Evolutionary conservation across 495 filamentous ascomycete genomes (phyloP).

Genomic region (Aspergillus baeticus): DNA sequence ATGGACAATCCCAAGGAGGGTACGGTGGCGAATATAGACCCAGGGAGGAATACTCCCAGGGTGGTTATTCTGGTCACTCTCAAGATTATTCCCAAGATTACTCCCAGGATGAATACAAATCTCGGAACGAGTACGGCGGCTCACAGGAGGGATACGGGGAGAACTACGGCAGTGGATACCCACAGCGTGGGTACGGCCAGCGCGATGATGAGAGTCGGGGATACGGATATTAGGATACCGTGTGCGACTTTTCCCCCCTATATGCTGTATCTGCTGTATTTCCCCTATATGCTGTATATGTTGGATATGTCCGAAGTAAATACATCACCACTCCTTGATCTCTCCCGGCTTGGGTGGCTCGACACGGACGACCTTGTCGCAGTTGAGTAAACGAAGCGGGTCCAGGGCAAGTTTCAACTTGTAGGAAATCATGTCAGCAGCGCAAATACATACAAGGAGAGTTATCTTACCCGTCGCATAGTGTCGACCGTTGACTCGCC

Average conservation of each 20-base stretch:
- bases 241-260: too few relatives aligned
- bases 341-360: slow-evolving; percentile 39
- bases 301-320: too few relatives aligned
- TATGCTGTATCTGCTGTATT: too few relatives aligned
- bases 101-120: background rate
- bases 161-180: slow-evolving; percentile 1
- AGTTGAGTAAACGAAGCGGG: slow-evolving; percentile 64
- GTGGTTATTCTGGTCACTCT: too few relatives aligned
- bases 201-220: slow-evolving; percentile 13
- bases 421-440: slow-evolving; percentile 11
- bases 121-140: slow-evolving; percentile 2
- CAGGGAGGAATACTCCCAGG: background rate
- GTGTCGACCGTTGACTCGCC: slow-evolving; percentile 46
- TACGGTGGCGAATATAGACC: slow-evolving; percentile 6
- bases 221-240: slow-evolving; percentile 14
- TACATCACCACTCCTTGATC: slow-evolving; percentile 43
- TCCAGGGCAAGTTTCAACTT: slow-evolving; percentile 67
- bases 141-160: slow-evolving; percentile 18
- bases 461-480: slow-evolving; percentile 58
- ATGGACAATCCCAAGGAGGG: background rate
- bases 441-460: background rate
- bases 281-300: too few relatives aligned
- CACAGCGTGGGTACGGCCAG: slow-evolving; percentile 13
- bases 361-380: slow-evolving; percentile 62
- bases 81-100: too few relatives aligned